A percentile compares a stretch with the other conserved stretches of the same genome.
Evolutionary conservation across 2,329 filamentous ascomycete genomes (phyloP).

Genomic region (Trichoderma breve): DNA sequence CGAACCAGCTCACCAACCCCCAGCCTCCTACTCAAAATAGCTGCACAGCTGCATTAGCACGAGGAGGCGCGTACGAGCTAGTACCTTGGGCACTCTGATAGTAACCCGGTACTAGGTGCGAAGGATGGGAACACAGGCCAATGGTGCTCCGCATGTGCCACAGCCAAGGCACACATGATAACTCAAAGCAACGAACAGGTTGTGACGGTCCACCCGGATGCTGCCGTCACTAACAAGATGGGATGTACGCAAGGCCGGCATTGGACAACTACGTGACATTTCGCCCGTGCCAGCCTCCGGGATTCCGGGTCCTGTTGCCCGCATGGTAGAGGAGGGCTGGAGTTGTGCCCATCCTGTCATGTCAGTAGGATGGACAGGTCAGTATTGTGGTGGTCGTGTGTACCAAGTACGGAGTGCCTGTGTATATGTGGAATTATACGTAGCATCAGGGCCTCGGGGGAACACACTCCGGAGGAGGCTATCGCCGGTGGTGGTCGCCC

Average conservation of each 20-base stretch:
- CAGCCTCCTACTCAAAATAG: background rate
- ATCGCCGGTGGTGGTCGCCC: background rate
- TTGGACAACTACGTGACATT: background rate
- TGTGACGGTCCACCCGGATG: background rate
- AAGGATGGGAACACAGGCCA: background rate
- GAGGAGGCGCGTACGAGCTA: background rate
- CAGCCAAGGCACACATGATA: background rate
- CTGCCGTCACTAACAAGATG: background rate
- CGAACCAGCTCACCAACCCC: background rate
- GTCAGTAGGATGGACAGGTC: background rate
- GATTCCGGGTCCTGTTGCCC: background rate
- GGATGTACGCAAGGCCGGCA: background rate
- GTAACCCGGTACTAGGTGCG: background rate
- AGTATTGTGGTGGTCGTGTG: background rate
- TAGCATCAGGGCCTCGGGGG: background rate
- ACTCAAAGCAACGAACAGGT: background rate
- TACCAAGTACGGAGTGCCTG: background rate
- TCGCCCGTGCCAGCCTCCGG: slow-evolving; percentile 6
- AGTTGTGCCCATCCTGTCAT: background rate
- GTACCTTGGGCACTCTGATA: background rate
- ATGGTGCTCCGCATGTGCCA: background rate
- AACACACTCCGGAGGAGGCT: background rate
- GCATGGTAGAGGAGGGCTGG: background rate
- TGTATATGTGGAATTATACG: background rate
- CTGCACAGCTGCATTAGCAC: background rate